A percentile compares a stretch with the other conserved stretches of the same genome.
phyloP scores from a whole-genome alignment of 139 green algal species.

The Picochlorum sp. region DNA sequence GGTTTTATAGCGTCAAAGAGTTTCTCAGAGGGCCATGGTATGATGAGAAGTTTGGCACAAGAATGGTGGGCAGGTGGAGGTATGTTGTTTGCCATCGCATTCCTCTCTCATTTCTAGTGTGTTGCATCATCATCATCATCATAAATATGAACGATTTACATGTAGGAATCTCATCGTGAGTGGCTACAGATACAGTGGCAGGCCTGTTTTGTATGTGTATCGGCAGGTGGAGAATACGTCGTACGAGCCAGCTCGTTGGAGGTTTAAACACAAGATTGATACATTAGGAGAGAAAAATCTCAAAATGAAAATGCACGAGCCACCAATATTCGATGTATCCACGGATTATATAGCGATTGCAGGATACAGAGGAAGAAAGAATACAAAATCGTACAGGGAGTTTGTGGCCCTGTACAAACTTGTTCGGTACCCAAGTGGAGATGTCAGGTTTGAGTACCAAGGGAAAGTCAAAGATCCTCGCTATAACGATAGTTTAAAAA shows the following conservation, averaged over 20 bases:
- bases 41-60: background rate
- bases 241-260: background rate
- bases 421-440: background rate
- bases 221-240: background rate
- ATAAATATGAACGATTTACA: background rate
- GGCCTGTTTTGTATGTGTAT: background rate
- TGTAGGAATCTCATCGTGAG: background rate
- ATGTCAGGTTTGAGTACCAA: background rate
- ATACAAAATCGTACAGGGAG: background rate
- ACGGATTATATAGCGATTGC: background rate
- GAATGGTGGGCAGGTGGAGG: background rate
- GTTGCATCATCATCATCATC: background rate
- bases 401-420: slow-evolving; percentile 1
- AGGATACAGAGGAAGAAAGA: background rate
- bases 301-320: background rate
- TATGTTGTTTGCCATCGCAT: background rate
- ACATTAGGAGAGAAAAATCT: background rate
- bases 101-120: too few relatives aligned
- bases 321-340: background rate
- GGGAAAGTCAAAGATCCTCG: slow-evolving; percentile 2
- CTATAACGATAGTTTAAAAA: background rate
- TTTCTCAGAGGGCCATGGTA: background rate
- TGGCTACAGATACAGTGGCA: background rate
- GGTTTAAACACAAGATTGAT: slow-evolving; percentile 1
- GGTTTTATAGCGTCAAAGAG: background rate